Conservation (phyloP, 1,284 basidiomycete species). For the Cystobasidiaceae sp. region DNA sequence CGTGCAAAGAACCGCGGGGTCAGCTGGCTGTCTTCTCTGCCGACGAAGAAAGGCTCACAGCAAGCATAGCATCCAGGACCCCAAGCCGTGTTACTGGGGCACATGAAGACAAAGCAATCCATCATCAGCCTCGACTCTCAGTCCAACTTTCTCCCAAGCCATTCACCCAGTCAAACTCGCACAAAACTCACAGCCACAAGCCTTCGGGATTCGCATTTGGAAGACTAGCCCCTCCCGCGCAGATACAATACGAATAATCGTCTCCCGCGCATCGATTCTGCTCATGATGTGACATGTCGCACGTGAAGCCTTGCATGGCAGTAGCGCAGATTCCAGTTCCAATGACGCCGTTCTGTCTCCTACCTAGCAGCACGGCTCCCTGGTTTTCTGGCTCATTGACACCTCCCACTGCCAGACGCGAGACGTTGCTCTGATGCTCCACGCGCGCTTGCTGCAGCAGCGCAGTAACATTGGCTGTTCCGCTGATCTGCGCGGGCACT, state of each 20-base stretch:
- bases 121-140: too few species aligned
- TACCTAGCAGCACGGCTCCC: not conserved
- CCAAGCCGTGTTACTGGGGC: slow-evolving; percentile 23
- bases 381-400: not conserved
- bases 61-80: slow-evolving; percentile 29
- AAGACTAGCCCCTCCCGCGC: slow-evolving; percentile 19
- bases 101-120: not conserved
- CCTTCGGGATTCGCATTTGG: slow-evolving; percentile 4
- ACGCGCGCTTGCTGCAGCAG: not conserved
- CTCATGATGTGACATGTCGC: slow-evolving; percentile 20
- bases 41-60: slow-evolving; percentile 7
- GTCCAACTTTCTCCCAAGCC: not conserved
- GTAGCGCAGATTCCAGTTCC: slow-evolving; percentile 22
- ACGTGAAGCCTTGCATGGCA: slow-evolving; percentile 22
- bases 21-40: too few species aligned
- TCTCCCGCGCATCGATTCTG: slow-evolving; percentile 27
- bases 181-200: slow-evolving; percentile 25
- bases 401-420: too few species aligned
- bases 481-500: not conserved
- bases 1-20: too few species aligned
- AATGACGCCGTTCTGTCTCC: slow-evolving; percentile 5
- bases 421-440: too few species aligned
- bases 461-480: not conserved
- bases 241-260: slow-evolving; percentile 25
- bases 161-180: not conserved